These are phyloP conservation scores for Epicoccum sorghinum DNA, from an alignment of 2,329 filamentous ascomycete genomes.

Conservation along the genomic window DNA sequence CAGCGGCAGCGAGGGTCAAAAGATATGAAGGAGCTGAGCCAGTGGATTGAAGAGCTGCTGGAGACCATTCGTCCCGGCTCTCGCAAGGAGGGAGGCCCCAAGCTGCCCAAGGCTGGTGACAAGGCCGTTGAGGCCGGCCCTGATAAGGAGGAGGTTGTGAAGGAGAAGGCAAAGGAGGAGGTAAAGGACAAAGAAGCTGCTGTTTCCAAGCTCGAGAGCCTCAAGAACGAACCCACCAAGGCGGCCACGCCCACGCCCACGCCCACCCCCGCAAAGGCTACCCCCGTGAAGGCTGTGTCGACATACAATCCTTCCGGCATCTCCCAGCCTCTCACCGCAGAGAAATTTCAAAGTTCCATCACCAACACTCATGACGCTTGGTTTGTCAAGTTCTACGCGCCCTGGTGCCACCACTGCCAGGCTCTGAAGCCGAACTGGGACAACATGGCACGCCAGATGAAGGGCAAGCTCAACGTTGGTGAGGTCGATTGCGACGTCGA, in stretches of 20 bases:
- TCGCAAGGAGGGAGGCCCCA: slow-evolving; percentile 69
- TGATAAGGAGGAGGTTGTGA: slow-evolving; percentile 43
- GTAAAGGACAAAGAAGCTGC: slow-evolving; percentile 20
- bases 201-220: slow-evolving; percentile 14
- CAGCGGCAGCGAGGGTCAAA: slow-evolving; percentile 71
- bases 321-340: slow-evolving; percentile 77
- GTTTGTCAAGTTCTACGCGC: slow-evolving; percentile 99
- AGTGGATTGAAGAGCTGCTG: slow-evolving; percentile 75
- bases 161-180: slow-evolving; percentile 41
- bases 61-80: slow-evolving; percentile 82
- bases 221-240: slow-evolving; percentile 32
- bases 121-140: slow-evolving; percentile 53
- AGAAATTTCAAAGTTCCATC: slow-evolving; percentile 84
- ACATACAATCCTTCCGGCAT: slow-evolving; percentile 73
- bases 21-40: slow-evolving; percentile 68
- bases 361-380: slow-evolving; percentile 89
- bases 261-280: slow-evolving; percentile 29
- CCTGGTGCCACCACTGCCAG: slow-evolving; percentile 96
- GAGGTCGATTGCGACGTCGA: slow-evolving; percentile 95
- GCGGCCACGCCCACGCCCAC: slow-evolving; percentile 37
- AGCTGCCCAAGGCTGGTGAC: slow-evolving; percentile 74
- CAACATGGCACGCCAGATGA: slow-evolving; percentile 89
- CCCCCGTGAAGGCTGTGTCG: slow-evolving; percentile 28
- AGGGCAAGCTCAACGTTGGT: slow-evolving; percentile 85
- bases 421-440: slow-evolving; percentile 89